A percentile compares a stretch with the other conserved stretches of the same genome.
These are phyloP conservation scores for Mycena rosella DNA, from an alignment of 768 basidiomycete genomes.

Conservation along the genomic window DNA sequence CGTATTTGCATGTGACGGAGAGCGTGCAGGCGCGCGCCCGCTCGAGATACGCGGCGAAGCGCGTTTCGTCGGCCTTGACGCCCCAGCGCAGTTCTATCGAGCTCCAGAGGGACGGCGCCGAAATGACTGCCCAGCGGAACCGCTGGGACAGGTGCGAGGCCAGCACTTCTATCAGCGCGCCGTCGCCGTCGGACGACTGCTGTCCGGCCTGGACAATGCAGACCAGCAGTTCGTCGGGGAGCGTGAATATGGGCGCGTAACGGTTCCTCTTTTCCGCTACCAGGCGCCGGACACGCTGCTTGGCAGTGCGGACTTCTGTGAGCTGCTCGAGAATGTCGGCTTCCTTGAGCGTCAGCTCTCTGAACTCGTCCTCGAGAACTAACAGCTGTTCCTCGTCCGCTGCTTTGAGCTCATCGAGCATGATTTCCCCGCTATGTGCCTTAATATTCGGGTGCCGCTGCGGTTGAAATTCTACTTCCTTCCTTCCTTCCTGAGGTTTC, in stretches of 20 bases:
- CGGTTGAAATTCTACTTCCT: too few relatives aligned
- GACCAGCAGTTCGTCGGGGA: conserved; percentile 25
- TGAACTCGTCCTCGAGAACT: conserved; percentile 15
- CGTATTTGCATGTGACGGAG: conserved; percentile 11
- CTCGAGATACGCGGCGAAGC: conserved; percentile 16
- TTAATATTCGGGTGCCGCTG: too few relatives aligned
- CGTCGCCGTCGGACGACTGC: background rate
- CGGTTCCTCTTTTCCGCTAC: conserved; percentile 21
- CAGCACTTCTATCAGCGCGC: conserved; percentile 5
- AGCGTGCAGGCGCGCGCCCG: conserved; percentile 7
- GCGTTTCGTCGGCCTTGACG: conserved; percentile 7
- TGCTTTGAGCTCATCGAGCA: conserved; percentile 14
- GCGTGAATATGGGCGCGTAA: conserved; percentile 20
- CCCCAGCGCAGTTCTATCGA: conserved; percentile 23
- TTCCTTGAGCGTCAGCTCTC: conserved; percentile 20
- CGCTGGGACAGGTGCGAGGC: conserved; percentile 23
- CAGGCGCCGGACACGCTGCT: conserved; percentile 20
- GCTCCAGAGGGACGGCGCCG: conserved; percentile 15
- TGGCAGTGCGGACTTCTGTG: conserved; percentile 7
- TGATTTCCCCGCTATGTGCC: too few relatives aligned
- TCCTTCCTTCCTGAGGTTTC: background rate
- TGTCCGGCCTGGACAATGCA: conserved; percentile 15
- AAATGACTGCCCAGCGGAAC: conserved; percentile 11
- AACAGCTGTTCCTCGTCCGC: conserved; percentile 13
- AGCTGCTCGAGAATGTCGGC: conserved; percentile 9